phyloP scores from a whole-genome alignment of 257 asterid genomes.

The Penstemon barbatus region DNA sequence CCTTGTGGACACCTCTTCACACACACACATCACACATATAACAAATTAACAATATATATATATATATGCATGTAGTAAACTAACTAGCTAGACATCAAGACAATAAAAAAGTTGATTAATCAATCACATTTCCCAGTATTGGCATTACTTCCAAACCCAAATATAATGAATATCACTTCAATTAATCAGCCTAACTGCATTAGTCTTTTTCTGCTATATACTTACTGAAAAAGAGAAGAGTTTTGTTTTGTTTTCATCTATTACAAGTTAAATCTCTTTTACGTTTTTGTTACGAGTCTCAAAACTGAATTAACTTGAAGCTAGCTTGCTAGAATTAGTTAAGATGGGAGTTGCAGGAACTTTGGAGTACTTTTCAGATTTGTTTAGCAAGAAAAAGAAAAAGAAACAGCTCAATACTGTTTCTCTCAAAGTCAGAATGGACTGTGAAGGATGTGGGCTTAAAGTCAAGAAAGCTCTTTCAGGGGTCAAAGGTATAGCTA shows the following conservation, averaged over 20 bases:
- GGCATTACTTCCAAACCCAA: neutral
- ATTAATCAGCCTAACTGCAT: neutral
- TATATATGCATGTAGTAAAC: neutral
- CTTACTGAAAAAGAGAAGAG: neutral
- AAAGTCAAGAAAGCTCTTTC: conserved; percentile 73
- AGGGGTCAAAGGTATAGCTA: conserved; percentile 61
- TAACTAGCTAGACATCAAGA: neutral
- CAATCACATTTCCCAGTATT: neutral
- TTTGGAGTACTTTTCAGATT: conserved; percentile 68
- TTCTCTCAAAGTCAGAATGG: conserved; percentile 76
- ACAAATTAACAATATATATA: neutral
- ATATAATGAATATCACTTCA: neutral
- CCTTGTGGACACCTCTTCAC: neutral
- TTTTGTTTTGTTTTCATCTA: neutral
- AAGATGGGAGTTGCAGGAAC: conserved; percentile 85
- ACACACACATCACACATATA: neutral
- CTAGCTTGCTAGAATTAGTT: neutral
- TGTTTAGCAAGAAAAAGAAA: conserved; percentile 65
- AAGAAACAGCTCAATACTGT: conserved; percentile 63
- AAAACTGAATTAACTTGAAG: neutral
- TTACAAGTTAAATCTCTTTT: no score
- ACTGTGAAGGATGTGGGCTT: conserved; percentile 85
- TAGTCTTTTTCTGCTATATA: neutral
- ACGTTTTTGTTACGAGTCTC: no score
- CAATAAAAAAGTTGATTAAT: neutral